Evolutionary conservation across 352 stramenopile genomes (phyloP), one percentile per base, ranked within the genome.

Genomic region (Phytophthora pinifolia): DNA sequence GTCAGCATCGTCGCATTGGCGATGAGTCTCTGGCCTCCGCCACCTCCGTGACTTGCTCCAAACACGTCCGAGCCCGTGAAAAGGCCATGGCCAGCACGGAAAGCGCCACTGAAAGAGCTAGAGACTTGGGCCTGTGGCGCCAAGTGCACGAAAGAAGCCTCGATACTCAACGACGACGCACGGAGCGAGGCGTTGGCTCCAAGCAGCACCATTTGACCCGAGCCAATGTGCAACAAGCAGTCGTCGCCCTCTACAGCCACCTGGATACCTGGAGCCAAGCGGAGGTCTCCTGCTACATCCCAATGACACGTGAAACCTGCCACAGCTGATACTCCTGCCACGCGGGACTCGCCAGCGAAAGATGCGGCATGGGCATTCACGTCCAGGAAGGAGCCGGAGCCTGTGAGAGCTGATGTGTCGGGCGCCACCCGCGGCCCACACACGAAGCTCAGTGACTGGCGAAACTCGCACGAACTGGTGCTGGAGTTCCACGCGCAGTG

Each of bases 131-230:
- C 69, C 31, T 67, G 30, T 13, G 35, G 31, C 37, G 85, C 80
- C 7, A 90, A 12, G 5, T 80, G 80, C 41, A 90, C 80, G 34
- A 83, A 88, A 30, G 77, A 72, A 6, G 80, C 77, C 46, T 83
- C 73, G 8, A 90, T 53, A 35, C 70, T 79, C 0, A 90, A 35
- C 2, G 75, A 76, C 9, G 62, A 71, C 2, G 74, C 80, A 17
- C 35, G 56, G 9, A 90, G 60, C 27, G 39, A 35, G 3, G 80
- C 62, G 8, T 70, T 53, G 7, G 52, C 17, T 6, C 62, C 53
- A 1, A 90, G 35, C 8, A 81, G 54, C 51, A 88, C 63, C 72
- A 83, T 81, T 32, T 87, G 76, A 9, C 75, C 72, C 1, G 74
- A 67, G 10, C 62, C 71, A 35, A 90, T 49, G 48, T 80, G 65